Conservation (phyloP, 345 rosid genomes). For the Anastatica hierochuntica region DNA sequence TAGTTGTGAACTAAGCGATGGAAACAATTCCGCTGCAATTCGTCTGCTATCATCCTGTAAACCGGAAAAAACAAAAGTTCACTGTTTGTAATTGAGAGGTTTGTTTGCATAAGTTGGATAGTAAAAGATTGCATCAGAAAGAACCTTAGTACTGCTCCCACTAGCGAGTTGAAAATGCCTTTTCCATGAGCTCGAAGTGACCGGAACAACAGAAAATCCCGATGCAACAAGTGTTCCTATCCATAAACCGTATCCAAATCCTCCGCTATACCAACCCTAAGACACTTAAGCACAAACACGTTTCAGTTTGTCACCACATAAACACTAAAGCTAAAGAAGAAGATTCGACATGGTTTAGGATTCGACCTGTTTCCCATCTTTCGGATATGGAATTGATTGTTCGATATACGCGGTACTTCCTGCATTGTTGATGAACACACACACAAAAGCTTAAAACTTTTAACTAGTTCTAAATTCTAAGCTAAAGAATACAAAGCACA, state of each 20-base stretch:
- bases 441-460: not conserved
- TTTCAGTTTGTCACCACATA: not conserved
- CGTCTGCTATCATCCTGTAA: slow-evolving; percentile 79
- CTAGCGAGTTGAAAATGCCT: slow-evolving; percentile 52
- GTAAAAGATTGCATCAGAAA: no score
- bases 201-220: slow-evolving; percentile 75
- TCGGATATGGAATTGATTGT: slow-evolving; percentile 62
- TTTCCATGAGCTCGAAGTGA: slow-evolving; percentile 69
- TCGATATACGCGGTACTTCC: slow-evolving; percentile 65
- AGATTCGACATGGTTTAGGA: not conserved
- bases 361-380: slow-evolving; percentile 60
- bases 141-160: slow-evolving; percentile 45
- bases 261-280: slow-evolving; percentile 96
- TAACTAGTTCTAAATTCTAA: not conserved
- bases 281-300: not conserved
- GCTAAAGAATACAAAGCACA: not conserved
- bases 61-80: not conserved
- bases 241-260: slow-evolving; percentile 88
- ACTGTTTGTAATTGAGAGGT: not conserved
- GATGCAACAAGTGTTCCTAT: slow-evolving; percentile 82
- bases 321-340: not conserved
- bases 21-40: slow-evolving; percentile 64
- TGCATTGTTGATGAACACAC: no score
- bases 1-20: slow-evolving; percentile 48
- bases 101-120: no score